These are phyloP conservation scores for Malassezia japonica DNA, from an alignment of 1,284 basidiomycete genomes.

Conservation along the genomic window DNA sequence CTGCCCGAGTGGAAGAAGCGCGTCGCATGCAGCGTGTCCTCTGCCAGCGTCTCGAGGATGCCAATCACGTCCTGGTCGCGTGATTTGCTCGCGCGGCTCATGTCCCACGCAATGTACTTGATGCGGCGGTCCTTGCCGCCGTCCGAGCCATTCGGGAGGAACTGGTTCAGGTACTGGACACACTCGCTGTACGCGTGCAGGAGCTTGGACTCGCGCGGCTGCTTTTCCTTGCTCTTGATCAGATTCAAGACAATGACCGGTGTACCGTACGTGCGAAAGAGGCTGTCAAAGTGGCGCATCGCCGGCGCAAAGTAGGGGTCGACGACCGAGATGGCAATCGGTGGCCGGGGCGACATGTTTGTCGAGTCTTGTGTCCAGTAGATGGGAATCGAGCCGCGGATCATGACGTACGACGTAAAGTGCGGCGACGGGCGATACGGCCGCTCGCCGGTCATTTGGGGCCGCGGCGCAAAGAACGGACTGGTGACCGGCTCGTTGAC, in stretches of 20 bases:
- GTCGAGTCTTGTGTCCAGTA: constrained; percentile 92
- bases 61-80: constrained; percentile 93
- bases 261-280: constrained; percentile 79
- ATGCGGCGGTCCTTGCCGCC: constrained; percentile 62
- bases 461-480: constrained; percentile 35
- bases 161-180: constrained; percentile 86
- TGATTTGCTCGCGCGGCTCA: constrained; percentile 56
- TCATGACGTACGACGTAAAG: constrained; percentile 93
- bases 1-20: constrained; percentile 73
- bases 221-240: constrained; percentile 58
- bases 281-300: constrained; percentile 82
- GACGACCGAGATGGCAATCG: constrained; percentile 78
- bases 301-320: constrained; percentile 94
- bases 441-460: not conserved
- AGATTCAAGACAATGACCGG: constrained; percentile 91
- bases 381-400: constrained; percentile 86
- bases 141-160: constrained; percentile 57
- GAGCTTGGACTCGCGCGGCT: constrained; percentile 84
- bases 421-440: constrained; percentile 54
- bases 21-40: constrained; percentile 82
- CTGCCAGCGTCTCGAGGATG: constrained; percentile 86
- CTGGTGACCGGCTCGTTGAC: constrained; percentile 85
- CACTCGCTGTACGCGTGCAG: constrained; percentile 85
- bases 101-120: constrained; percentile 90
- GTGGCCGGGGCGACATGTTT: constrained; percentile 80